Base-by-base conservation (phyloP, 371 early-diverging fungal genomes). In the Mucor sp. region DNA sequence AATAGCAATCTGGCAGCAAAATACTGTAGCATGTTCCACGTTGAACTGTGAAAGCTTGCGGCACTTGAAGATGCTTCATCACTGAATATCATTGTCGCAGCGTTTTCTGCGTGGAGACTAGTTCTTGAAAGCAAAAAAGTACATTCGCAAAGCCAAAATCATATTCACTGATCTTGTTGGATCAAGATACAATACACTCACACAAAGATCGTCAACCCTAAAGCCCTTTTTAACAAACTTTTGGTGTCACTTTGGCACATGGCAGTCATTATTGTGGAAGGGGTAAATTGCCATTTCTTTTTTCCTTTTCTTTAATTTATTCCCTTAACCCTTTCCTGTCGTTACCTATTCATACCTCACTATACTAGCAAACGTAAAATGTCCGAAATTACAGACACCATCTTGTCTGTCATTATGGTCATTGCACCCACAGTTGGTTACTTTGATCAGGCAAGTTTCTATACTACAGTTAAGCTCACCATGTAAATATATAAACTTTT, bases 361-460 rank as follows among this genome's bases (percentile, higher is more conserved):
- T 37, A 1, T n/a, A 19, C 44, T 50, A 23, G 50, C 50, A 30
- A 50, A 19, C 50, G 12, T 50, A 50, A 56, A 56, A 76, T 76
- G 76, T 43, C 72, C 27, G 60, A 53, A 12, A 44, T 68, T 60
- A 33, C 60, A 4, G 61, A 65, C 28, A 65, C 25, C 21, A 55
- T 62, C 8, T 58, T 78, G 43, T 75, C 76, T 37, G 60, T 63
- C 21, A 71, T 68, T 27, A 78, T 78, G 79, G 74, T 74, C 27
- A 11, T 78, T 69, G 74, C 73, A 21, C 79, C 79, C 23, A 74
- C 75, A 4, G 43, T 75, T 17, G 79, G 79, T 23, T 78, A 78
- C 39, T 62, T 78, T 63, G 79, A 78, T 66, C 79, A 78, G 37
- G 79, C 75, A 76, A 63, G 37, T 33, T 7, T 33, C 33, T 7